Evolutionary conservation across 768 basidiomycete species (phyloP).

Genomic region (Naematelia encephala): DNA sequence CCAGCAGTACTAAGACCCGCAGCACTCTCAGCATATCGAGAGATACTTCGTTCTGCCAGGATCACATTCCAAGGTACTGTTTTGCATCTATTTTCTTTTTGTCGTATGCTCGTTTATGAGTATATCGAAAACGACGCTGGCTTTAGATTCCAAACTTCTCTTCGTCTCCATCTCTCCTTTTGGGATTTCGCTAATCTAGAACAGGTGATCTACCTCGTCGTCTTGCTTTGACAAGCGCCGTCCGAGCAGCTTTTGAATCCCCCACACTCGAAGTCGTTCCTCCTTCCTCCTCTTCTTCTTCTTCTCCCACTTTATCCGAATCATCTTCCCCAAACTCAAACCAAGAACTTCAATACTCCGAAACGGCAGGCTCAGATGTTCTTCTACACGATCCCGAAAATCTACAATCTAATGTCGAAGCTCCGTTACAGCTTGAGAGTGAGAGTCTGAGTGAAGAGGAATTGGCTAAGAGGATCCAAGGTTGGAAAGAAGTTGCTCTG

Average conservation of each 20-base stretch:
- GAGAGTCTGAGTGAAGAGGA: conserved; percentile 16
- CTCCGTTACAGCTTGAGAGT: neutral
- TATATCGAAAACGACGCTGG: neutral
- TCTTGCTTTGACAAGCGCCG: conserved; percentile 21
- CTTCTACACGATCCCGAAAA: neutral
- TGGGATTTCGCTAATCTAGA: neutral
- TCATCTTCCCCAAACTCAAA: conserved; percentile 9
- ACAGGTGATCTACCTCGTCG: conserved; percentile 24
- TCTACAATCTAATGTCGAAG: neutral
- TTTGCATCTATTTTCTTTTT: neutral
- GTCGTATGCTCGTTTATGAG: no score
- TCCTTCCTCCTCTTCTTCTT: neutral
- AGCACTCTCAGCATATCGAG: conserved; percentile 38
- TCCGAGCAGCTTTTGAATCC: conserved; percentile 42
- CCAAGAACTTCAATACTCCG: neutral
- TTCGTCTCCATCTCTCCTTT: neutral
- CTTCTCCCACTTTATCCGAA: neutral
- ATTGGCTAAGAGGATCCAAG: conserved; percentile 43
- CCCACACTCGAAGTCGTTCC: conserved; percentile 37
- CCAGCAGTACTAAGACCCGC: conserved; percentile 25
- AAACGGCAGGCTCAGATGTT: neutral
- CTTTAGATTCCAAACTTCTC: neutral
- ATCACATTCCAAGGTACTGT: conserved; percentile 41
- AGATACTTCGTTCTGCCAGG: conserved; percentile 30
- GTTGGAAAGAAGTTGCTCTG: conserved; percentile 68